Base-by-base conservation (phyloP, 805 yeast genomes). In the Lipomyces spencermartinsiae region DNA sequence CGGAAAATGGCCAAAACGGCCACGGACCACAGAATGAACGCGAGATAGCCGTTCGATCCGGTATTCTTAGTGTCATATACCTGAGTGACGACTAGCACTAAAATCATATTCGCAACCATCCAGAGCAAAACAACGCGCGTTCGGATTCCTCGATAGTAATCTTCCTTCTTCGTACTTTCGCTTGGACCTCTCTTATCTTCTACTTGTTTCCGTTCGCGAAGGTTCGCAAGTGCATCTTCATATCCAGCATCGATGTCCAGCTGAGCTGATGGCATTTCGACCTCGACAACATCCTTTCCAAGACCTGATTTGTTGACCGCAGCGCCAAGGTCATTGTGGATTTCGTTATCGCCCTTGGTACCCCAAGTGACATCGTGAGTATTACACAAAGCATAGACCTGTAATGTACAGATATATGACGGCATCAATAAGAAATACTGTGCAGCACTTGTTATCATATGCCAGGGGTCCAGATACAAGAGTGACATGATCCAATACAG, bases 281-380 rank as follows among this genome's bases (percentile, higher is more conserved):
- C 86, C 71, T 90, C 93, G 56, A 91, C 92, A 53, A 92, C 90
- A 76, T 91, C 93, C 70, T 88, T 89, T 62, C 97, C 97, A 66
- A 89, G 85, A 64, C 90, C 95, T 69, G 89, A 89, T 14, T 61
- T 62, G 70, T 91, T 90, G 37, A 91, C 90, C 61, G 97, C 97
- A 58, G 91, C 89, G 59, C 97, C 93, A 49, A 89, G 82, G 69
- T 86, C 89, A 71, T 86, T 86, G 22, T 87, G 85, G 58, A 87
- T 89, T 68, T 85, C 86, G 71, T 89, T 90, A 69, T 93, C 97
- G 73, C 99, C 99, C 78, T 94, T 94, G 1, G 99, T 94, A 80
- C 99, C 99, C 99, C 99, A 94, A 0, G 97, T 91, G 61, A 95
- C 97, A 82, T 94, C 99, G 80, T 94, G 98, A 2, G 98, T 94